Base-by-base conservation (phyloP, 2,329 filamentous ascomycete genomes). In the Neopestalotiopsis sp. region DNA sequence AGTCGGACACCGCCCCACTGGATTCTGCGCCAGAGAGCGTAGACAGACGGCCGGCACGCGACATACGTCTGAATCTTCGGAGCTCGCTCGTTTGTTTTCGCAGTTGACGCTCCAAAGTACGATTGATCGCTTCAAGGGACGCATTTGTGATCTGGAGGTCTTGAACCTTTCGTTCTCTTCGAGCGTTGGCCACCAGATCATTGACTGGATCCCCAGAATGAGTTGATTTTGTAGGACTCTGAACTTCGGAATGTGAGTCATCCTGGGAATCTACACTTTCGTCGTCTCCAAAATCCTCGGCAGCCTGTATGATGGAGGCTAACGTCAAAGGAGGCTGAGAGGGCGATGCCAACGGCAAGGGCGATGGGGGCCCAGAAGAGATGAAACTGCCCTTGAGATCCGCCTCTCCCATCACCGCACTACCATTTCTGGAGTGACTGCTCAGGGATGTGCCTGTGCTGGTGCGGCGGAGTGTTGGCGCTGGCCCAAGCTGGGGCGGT, bases 121-220 rank as follows among this genome's bases (percentile, higher is more conserved):
- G 88, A 78, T 99, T 99, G 81, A 99, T 98, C 56, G 96, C 96
- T 68, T 97, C 89, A 3, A 99, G 86, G 1, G 95, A 98, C 1
- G 94, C 96, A 76, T 99, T 99, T 67, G 93, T 97, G 72, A 99
- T 99, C 78, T 99, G 94, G 5, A 99, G 84, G 78, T 99, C 96
- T 73, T 98, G 89, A 1, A 99, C 95, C 82, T 98, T 99, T 70
- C 96, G 90, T 80, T 98, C 96, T 45, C 94, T 89, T 38, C 96
- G 89, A 14, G 96, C 96, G 77, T 94, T 96, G n/a, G 92, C 89
- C 12, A 96, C 94, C 6, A 94, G 85, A 70, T 97, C 94, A 71
- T 89, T 92, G 70, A 92, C 83, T 7, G 89, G 85, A 67, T 91
- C 89, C 17, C 88, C 81, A 13, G 85, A 84, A 74, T 81, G 82